Base-by-base conservation (phyloP, 768 basidiomycete genomes). In the Hebeloma cylindrosporum region DNA sequence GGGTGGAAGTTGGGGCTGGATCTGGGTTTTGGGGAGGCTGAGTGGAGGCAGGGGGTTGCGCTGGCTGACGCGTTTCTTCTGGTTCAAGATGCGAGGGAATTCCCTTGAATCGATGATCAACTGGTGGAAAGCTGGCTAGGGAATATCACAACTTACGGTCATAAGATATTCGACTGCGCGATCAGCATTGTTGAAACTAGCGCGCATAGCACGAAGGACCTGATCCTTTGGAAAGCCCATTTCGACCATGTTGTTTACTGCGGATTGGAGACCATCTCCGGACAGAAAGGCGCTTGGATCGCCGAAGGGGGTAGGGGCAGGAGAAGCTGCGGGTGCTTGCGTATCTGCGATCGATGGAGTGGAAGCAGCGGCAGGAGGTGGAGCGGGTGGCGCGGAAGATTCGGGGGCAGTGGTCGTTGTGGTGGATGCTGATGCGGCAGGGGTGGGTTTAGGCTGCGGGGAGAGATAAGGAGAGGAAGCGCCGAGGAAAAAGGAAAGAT, bases 101-200 rank as follows among this genome's bases (percentile, higher is more conserved):
- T 30, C 90, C 93, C 91, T 93, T 45, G 31, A 39, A 4, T 45
- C 43, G 43, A 44, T 45, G 50, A 53, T 40, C 38, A 28, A 25
- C n/a, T 28, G 43, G 37, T 26, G 34, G 16, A 30, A 30, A 32
- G 30, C 34, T 29, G 4, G 9, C 14, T 22, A 11, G 22, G 7
- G 17, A 26, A 53, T 9, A 7, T 30, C 41, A 21, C 14, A n/a
- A 30, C 85, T 53, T 56, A 94, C 95, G 48, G 61, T 95, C 80
- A 98, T 85, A 43, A 99, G 71, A 66, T 99, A 99, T 64, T 99
- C 96, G n/a, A 93, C 95, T 5, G 96, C 96, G 22, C 96, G 80
- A 57, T 98, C 93, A 6, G 96, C 89, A 67, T 99, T 98, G 67
- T 99, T 99, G 71, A 79, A 99, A 60, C 90, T 93, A 20, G 94